Conservation (phyloP, 2,329 filamentous ascomycete species). For the Fusarium siculi region DNA sequence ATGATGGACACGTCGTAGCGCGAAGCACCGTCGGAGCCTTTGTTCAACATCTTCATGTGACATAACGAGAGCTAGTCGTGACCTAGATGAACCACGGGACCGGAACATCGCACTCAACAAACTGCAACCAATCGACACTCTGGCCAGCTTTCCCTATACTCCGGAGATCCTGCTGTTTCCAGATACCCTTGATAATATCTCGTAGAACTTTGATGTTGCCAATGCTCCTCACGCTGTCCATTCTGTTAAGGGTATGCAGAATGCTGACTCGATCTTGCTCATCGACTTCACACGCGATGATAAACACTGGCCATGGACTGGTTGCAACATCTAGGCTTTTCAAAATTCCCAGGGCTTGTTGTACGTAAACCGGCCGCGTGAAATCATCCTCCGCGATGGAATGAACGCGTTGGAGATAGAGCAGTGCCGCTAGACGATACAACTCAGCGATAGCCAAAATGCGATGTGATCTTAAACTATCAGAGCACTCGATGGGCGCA, state of each 20-base stretch:
- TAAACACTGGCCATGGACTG: neutral
- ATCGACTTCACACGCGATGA: neutral
- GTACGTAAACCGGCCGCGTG: neutral
- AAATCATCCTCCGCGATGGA: neutral
- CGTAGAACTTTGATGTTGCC: neutral
- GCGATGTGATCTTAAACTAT: neutral
- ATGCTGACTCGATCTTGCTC: neutral
- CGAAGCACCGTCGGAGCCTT: neutral
- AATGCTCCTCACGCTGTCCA: neutral
- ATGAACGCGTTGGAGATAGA: neutral
- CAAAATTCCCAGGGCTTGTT: neutral
- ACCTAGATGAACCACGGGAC: neutral
- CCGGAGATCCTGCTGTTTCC: neutral
- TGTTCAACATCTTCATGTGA: neutral
- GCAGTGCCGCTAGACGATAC: neutral
- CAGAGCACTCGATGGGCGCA: neutral
- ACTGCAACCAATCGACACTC: neutral
- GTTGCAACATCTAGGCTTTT: neutral
- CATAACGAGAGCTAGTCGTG: neutral
- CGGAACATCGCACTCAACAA: neutral
- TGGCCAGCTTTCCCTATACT: neutral
- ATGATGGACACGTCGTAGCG: neutral
- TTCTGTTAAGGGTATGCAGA: neutral
- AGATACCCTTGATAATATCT: neutral
- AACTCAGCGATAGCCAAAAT: neutral